Evolutionary conservation across 2,329 filamentous ascomycete species (phyloP), one percentile per base, ranked within the genome.

Genomic region (Pezicula radicicola): DNA sequence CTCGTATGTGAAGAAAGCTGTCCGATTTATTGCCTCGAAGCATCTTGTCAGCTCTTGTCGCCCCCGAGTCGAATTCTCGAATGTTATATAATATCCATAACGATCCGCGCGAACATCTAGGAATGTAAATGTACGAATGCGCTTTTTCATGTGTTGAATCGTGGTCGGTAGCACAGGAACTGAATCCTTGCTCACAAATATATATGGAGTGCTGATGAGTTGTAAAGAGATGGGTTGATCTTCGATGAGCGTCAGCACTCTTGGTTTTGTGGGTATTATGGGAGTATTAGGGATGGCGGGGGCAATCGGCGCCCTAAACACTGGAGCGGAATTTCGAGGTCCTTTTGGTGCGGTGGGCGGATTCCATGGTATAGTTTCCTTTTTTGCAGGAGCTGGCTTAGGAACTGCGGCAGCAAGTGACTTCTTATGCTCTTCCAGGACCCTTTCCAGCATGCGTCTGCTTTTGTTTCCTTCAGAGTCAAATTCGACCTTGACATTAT

Each of bases 31-130:
- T 48, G 85, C 81, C 49, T 83, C 79, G 68, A 84, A 92, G 66
- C 92, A 97, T 55, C 88, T 80, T 60, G 89, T 86, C 1, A 91
- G 87, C 70, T 97, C 91, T 50, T 85, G 78, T 62, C 91, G 86
- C 3, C 93, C 93, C 8, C 79, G 76, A 50, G 82, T 80, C 2
- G 84, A 89, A 62, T 93, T 87, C 47, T 89, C 83, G 64, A 99
- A 99, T n/a, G 91, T 77, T 48, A 97, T 84, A 67, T 90, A 97
- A 69, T 97, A 99, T 1, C 94, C 94, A 0, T 84, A 87, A 53
- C 83, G 83, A 67, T 99, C 94, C 54, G 89, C 84, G 33, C 91
- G 83, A 48, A 99, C 87, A 46, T 91, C 85, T 57, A 89, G 85
- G 71, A 92, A 90, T 53, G 83, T 78, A 67, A 89, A 96, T 47